Conservation (phyloP, 495 filamentous ascomycete species). For the Penicillium samsonianum region DNA sequence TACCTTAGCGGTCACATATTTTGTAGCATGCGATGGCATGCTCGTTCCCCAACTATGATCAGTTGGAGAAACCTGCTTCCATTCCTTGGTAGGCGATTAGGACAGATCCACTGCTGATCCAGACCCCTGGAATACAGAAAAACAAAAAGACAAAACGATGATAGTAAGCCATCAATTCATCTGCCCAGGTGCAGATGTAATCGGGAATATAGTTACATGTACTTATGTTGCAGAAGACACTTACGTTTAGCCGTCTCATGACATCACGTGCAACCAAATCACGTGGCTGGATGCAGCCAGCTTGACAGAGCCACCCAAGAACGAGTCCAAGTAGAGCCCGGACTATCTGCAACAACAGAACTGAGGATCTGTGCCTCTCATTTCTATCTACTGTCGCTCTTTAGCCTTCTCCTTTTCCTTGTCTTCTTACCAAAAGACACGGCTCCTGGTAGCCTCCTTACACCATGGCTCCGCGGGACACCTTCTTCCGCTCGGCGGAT, state of each 20-base stretch:
- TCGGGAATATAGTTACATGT: neutral
- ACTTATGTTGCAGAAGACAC: neutral
- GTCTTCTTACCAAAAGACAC: slow-evolving; percentile 28
- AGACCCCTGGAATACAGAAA: neutral
- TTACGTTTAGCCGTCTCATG: neutral
- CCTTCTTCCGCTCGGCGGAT: slow-evolving; percentile 98
- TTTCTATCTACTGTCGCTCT: slow-evolving; percentile 10
- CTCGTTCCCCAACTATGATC: neutral
- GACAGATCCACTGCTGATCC: neutral
- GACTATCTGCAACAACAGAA: slow-evolving; percentile 5
- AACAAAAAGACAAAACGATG: neutral
- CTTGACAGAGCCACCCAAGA: slow-evolving; percentile 19
- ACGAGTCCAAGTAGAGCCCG: slow-evolving; percentile 12
- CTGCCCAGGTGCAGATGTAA: neutral
- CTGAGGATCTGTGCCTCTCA: slow-evolving; percentile 20
- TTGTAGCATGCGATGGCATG: neutral
- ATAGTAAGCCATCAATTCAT: neutral
- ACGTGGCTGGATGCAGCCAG: slow-evolving; percentile 27
- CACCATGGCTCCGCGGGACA: slow-evolving; percentile 68
- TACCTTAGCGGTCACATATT: neutral
- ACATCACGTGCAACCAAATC: slow-evolving; percentile 16
- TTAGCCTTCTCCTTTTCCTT: slow-evolving; percentile 10
- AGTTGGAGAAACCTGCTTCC: neutral
- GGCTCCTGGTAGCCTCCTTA: slow-evolving; percentile 32
- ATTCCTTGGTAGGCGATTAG: neutral